These are phyloP conservation scores for Mucor piriformis DNA, from an alignment of 371 early-diverging fungal species.

Conservation along the genomic window DNA sequence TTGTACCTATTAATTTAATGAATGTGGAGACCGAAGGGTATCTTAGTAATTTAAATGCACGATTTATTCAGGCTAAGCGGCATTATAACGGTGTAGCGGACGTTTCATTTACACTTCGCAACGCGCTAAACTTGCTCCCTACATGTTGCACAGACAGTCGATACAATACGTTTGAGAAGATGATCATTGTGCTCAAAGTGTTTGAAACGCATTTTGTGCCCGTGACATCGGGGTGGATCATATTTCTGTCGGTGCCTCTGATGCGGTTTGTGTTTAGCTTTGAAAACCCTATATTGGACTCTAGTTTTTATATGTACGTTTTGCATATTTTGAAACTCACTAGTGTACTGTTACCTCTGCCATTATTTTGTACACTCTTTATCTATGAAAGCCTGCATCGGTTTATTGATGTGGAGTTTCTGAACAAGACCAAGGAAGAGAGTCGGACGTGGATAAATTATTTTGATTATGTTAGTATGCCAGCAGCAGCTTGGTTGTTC, in stretches of 20 bases:
- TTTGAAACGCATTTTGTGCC: conserved; percentile 60
- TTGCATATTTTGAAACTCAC: conserved; percentile 50
- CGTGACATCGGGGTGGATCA: conserved; percentile 58
- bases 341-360: conserved; percentile 50
- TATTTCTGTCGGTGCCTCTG: conserved; percentile 58
- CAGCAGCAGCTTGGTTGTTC: conserved; percentile 55
- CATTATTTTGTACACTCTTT: conserved; percentile 47
- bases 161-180: conserved; percentile 25
- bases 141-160: neutral
- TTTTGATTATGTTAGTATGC: conserved; percentile 45
- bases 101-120: conserved; percentile 32
- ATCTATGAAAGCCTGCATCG: conserved; percentile 53
- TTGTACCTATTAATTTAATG: conserved; percentile 67
- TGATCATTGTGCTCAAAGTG: conserved; percentile 59
- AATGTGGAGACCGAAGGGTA: conserved; percentile 65
- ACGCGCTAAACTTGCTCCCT: neutral
- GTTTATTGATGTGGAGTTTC: conserved; percentile 42
- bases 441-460: conserved; percentile 42
- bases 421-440: conserved; percentile 37
- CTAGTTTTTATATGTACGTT: conserved; percentile 41
- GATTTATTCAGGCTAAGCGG: conserved; percentile 65
- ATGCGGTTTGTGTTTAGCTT: conserved; percentile 52
- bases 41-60: conserved; percentile 48
- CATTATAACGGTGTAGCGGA: conserved; percentile 55
- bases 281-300: conserved; percentile 44